Evolutionary conservation across 1,284 basidiomycete species (phyloP), one percentile per base, ranked within the genome.

Genomic region (Rhodofomes roseus): DNA sequence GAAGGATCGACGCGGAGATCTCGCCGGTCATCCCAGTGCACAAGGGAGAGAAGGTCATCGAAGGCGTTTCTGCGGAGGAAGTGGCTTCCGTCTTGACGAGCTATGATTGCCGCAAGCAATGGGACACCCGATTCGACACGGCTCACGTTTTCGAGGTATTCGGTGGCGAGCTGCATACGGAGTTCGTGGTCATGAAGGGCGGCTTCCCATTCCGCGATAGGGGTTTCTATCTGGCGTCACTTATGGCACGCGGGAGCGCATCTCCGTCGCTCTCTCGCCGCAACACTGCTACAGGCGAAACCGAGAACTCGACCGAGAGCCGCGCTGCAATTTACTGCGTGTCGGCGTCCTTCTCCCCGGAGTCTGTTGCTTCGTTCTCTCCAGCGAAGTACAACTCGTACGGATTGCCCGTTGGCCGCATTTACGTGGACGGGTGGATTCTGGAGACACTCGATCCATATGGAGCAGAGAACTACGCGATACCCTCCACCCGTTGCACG

Each of bases 381-480:
- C 59, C 82, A 2, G 68, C 74, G 16, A 95, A 93, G 70, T 89
- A 94, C 74, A 98, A 99, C 70, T 81, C 93, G 0, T 83, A 85
- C 54, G 71, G 63, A 0, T 79, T 95, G 14, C 93, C 94, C 0
- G 77, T 93, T 9, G 96, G 95, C 0, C 86, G 90, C 22, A 79
- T 96, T 48, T 88, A 93, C 63, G 78, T 99, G 2, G 95, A 98
- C 66, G 96, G 93, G 0, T 99, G 97, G 97, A 89, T 98, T 48
- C 75, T 98, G 65, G 95, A 99, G 77, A 98, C 96, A 1, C 81
- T 99, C 48, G 96, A 99, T 71, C 96, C 97, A 0, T 99, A 99
- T 72, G 93, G 93, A 46, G 89, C 91, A 61, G 95, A 97, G 72
- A 95, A 94, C 67, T 96, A 96, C 71, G 86, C 93, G 16, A 98